Evolutionary conservation across 345 rosid species (phyloP).

Genomic region (Salix suchowensis): DNA sequence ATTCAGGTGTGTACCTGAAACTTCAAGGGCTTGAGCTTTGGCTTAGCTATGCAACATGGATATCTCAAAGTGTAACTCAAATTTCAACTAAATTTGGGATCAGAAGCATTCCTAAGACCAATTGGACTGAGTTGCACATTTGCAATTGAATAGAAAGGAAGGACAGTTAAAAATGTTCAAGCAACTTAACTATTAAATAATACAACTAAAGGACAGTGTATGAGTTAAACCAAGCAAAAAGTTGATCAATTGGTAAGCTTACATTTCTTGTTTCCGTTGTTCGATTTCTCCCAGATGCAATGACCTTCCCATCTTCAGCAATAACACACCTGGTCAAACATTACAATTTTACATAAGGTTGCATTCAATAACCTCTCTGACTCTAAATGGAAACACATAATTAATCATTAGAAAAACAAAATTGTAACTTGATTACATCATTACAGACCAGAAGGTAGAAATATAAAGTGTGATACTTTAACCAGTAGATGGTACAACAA

Average conservation of each 20-base stretch:
- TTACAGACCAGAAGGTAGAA: no score
- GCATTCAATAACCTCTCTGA: not conserved
- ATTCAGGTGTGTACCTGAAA: no score
- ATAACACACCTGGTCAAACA: conserved; percentile 48
- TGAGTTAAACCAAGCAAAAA: not conserved
- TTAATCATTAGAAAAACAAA: not conserved
- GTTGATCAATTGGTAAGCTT: not conserved
- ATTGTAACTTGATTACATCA: no score
- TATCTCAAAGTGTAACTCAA: no score
- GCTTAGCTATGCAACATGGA: no score
- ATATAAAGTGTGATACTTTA: no score
- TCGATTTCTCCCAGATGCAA: conserved; percentile 61
- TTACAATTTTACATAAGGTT: not conserved
- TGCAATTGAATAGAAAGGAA: no score
- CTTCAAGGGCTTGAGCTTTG: no score
- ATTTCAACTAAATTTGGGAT: no score
- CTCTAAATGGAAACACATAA: not conserved
- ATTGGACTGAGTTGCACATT: no score
- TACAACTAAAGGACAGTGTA: not conserved
- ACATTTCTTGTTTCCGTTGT: conserved; percentile 61
- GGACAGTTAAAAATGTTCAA: not conserved
- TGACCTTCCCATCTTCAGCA: conserved; percentile 44
- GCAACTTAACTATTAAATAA: not conserved
- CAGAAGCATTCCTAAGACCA: no score
- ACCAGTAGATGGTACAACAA: no score